phyloP scores from a whole-genome alignment of 2,329 filamentous ascomycete species.

The Pseudopithomyces chartarum region DNA sequence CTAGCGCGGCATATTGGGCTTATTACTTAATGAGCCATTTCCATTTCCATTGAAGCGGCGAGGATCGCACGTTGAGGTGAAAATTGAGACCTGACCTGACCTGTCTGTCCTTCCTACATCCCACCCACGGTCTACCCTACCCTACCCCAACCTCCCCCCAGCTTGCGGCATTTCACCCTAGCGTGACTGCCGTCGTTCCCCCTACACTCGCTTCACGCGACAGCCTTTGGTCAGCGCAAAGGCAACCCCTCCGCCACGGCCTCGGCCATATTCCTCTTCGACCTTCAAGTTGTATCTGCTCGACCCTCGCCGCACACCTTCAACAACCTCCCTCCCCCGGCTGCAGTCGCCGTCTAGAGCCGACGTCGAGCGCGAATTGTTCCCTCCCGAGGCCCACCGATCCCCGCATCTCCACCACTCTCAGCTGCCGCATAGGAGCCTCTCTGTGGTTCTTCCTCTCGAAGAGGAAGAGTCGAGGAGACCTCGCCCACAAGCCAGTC shows the following conservation, averaged over 20 bases:
- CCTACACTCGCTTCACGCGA: conserved; percentile 19
- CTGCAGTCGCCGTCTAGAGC: conserved; percentile 38
- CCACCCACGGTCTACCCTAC: conserved; percentile 16
- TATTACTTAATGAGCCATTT: conserved; percentile 28
- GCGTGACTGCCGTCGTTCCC: conserved; percentile 10
- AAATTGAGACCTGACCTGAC: conserved; percentile 34
- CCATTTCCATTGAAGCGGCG: conserved; percentile 18
- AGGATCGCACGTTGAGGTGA: conserved; percentile 25
- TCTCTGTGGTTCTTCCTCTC: conserved; percentile 98
- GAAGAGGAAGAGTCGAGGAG: conserved; percentile 99
- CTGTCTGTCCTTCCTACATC: conserved; percentile 21
- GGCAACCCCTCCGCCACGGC: conserved; percentile 51
- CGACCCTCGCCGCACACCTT: conserved; percentile 53
- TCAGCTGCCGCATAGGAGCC: conserved; percentile 99
- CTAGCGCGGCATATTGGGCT: conserved; percentile 11
- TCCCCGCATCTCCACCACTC: conserved; percentile 64
- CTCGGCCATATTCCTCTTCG: conserved; percentile 47
- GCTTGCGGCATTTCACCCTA: conserved; percentile 4
- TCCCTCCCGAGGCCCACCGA: conserved; percentile 48
- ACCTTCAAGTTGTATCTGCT: conserved; percentile 54
- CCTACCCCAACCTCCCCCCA: neutral
- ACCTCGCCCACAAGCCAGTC: conserved; percentile 84
- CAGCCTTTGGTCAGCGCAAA: conserved; percentile 51
- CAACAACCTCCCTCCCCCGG: conserved; percentile 56
- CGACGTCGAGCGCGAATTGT: conserved; percentile 50